Base-by-base conservation (phyloP, 2,329 filamentous ascomycete genomes). In the Myriosclerotinia scirpicola region DNA sequence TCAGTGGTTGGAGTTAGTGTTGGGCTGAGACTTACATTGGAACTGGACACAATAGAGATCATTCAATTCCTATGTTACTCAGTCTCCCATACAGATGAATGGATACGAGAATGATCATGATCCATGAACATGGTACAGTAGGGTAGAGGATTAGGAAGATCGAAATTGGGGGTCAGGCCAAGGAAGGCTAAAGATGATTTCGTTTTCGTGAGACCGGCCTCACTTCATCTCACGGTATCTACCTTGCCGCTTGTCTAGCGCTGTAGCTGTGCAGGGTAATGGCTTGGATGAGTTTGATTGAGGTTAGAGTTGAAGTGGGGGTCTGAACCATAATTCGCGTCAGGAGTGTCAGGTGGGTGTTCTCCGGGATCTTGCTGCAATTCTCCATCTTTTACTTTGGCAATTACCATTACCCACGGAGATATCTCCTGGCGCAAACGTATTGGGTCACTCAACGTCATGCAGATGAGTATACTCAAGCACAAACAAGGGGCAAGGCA, bases 131-230 rank as follows among this genome's bases (percentile, higher is more conserved):
- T 44, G 55, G 40, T 9, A 58, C 26, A 46, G 26, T 34, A 20
- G 40, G 40, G 11, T 46, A 26, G 44, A 61, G 58, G 8, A 50
- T 7, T 26, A 44, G 36, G 44, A 38, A 26, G 20, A 61, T 50
- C 44, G 44, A 50, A 50, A 38, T 50, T 50, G 58, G 58, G 58
- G 44, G 44, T 50, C 34, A 61, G n/a, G 58, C 58, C 30, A 61
- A 61, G 58, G 30, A 52, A 61, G 58, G 44, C 44, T 26, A 61
- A 61, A 44, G 30, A 38, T 12, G n/a, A 38, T 61, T 61, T 61
- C 58, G 63, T 65, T 65, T 59, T 65, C 54, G 63, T 65, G 44
- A 42, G 63, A 65, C 34, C 40, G 30, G 38, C n/a, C 40, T 48
- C 26, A 36, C 9, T 46, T n/a, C 40, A 44, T 48, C 30, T 54